Evolutionary conservation across 495 filamentous ascomycete species (phyloP), one percentile per base, ranked within the genome.

Genomic region (Tuber borchii): DNA sequence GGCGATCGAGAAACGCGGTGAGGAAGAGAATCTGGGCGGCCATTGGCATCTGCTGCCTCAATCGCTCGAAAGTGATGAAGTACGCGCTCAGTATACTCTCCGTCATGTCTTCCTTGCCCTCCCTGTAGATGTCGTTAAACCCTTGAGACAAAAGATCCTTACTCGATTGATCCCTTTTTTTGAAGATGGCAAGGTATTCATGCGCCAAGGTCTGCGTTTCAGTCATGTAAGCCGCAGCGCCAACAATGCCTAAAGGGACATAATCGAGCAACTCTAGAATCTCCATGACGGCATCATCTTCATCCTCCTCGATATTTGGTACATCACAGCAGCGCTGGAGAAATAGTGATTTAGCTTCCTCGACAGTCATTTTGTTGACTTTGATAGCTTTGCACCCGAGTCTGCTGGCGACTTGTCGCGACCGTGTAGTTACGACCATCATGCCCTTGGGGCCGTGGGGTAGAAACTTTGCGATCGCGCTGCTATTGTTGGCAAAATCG

Each of bases 31-130:
- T 72, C 31, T 82, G 72, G 26, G 80, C 82, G 31, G 83, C 83
- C 20, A 74, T 74, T 8, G 78, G 79, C 69, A 73, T 77, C 48
- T 82, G 72, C 9, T 44, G 40, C 42, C 75, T 44, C 69, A 88
- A 84, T 5, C 85, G 83, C 14, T 86, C 80, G 75, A 87, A 87
- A 0, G 86, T 86, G 20, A 87, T 80, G 73, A 84, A 73, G 86
- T 85, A 88, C 37, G 86, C 86, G 5, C 80, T 83, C 19, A 40
- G 39, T 40, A 40, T 40, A 4, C 39, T 40, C 39, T 40, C 39
- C 39, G 39, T 40, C 39, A 40, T 46, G 45, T 46, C 45, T 46
- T 46, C 45, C 48, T 86, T 42, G 37, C 37, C 37, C 16, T 37
- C 84, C 51, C 86, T 80, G 20, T 76, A 71, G 34, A 80, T 34